phyloP scores from a whole-genome alignment of 1,284 basidiomycete species.

The Schizophyllum amplum region DNA sequence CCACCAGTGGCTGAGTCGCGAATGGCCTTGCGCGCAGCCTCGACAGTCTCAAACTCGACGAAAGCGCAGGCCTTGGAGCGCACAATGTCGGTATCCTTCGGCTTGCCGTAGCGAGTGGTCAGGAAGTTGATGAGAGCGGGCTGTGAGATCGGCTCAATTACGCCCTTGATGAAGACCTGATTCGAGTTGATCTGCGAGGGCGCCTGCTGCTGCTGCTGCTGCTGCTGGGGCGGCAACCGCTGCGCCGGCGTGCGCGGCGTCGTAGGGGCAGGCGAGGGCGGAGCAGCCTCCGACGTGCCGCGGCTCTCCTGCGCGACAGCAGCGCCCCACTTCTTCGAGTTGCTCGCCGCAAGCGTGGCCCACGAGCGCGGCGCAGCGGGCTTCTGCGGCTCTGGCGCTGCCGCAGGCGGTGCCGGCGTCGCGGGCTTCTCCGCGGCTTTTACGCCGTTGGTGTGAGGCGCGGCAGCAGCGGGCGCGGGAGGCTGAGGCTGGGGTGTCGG shows the following conservation, averaged over 20 bases:
- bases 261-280: constrained; percentile 32
- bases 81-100: constrained; percentile 88
- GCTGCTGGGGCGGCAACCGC: constrained; percentile 19
- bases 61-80: constrained; percentile 89
- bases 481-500: constrained; percentile 24
- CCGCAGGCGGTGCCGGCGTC: constrained; percentile 27
- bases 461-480: constrained; percentile 29
- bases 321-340: constrained; percentile 71
- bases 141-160: constrained; percentile 68
- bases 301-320: constrained; percentile 67
- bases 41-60: constrained; percentile 79
- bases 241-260: constrained; percentile 29
- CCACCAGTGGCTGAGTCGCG: constrained; percentile 52
- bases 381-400: constrained; percentile 24
- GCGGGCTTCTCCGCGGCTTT: constrained; percentile 16
- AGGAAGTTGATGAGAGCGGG: constrained; percentile 52
- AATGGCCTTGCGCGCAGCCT: constrained; percentile 82
- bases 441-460: neutral
- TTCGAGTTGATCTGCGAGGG: constrained; percentile 62
- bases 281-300: constrained; percentile 58
- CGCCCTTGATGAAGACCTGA: constrained; percentile 86
- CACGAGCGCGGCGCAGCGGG: constrained; percentile 71
- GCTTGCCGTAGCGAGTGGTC: constrained; percentile 68
- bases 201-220: constrained; percentile 24
- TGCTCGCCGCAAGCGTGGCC: constrained; percentile 84